These are phyloP conservation scores for Massospora cicadina DNA, from an alignment of 371 early-diverging fungal species.

Conservation along the genomic window DNA sequence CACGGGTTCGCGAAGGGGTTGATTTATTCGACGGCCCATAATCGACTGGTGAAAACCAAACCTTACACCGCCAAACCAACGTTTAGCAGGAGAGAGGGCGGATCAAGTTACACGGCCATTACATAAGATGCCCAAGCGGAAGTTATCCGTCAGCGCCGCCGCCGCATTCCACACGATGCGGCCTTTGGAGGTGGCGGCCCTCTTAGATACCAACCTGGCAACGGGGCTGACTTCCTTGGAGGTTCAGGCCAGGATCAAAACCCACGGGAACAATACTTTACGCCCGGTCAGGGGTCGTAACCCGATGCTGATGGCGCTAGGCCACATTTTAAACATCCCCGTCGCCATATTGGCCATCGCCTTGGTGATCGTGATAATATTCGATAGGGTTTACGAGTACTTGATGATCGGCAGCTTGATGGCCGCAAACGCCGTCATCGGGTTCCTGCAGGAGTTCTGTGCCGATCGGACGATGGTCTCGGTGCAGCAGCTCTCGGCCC, in stretches of 20 bases:
- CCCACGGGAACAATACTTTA: neutral
- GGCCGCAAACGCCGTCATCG: slow-evolving; percentile 55
- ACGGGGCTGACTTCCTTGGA: slow-evolving; percentile 40
- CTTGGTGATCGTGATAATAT: slow-evolving; percentile 32
- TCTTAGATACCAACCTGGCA: slow-evolving; percentile 29
- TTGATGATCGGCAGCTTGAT: slow-evolving; percentile 55
- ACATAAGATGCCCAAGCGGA: too few species aligned
- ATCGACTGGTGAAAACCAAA: too few species aligned
- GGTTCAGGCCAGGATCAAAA: slow-evolving; percentile 15
- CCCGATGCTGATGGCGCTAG: slow-evolving; percentile 48
- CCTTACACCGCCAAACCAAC: too few species aligned
- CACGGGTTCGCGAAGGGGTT: too few species aligned
- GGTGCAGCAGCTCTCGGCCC: slow-evolving; percentile 56
- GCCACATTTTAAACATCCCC: slow-evolving; percentile 68
- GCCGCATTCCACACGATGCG: slow-evolving; percentile 22
- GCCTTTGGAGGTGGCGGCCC: slow-evolving; percentile 27
- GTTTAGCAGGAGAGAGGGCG: too few species aligned
- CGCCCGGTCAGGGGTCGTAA: slow-evolving; percentile 32
- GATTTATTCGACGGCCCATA: too few species aligned
- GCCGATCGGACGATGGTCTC: slow-evolving; percentile 82
- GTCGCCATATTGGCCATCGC: slow-evolving; percentile 59
- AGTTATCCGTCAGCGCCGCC: too few species aligned
- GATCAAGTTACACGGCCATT: too few species aligned
- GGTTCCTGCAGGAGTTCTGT: slow-evolving; percentile 73
- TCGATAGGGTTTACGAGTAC: slow-evolving; percentile 38